Evolutionary conservation across 116 monocot genomes (phyloP).

Genomic region (Dioscorea cayenensis): DNA sequence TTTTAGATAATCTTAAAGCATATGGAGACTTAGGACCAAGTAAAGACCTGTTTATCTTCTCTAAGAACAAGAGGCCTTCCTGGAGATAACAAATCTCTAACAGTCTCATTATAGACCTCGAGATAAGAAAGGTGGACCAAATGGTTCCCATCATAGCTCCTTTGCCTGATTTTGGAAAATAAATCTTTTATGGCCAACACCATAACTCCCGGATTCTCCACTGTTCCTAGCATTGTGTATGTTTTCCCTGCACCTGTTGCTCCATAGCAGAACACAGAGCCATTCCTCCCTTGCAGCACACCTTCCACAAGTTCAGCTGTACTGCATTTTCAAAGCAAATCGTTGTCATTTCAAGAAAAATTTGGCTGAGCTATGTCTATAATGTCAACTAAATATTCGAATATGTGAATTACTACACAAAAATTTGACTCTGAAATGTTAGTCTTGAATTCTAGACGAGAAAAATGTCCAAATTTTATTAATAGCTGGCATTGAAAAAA

Average conservation of each 20-base stretch:
- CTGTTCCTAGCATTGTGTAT: constrained; percentile 90
- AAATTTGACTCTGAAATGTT: too few species aligned
- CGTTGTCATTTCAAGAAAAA: background rate
- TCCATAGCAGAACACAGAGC: constrained; percentile 94
- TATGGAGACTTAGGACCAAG: background rate
- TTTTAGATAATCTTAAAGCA: background rate
- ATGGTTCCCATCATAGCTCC: constrained; percentile 71
- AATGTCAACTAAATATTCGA: too few species aligned
- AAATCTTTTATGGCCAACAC: constrained; percentile 94
- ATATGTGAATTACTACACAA: too few species aligned
- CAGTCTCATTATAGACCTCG: constrained; percentile 95
- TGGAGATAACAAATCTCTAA: constrained; percentile 86
- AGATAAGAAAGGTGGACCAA: constrained; percentile 83
- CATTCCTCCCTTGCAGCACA: constrained; percentile 86
- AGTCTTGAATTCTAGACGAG: too few species aligned
- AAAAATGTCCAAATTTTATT: too few species aligned
- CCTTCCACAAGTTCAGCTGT: constrained; percentile 77
- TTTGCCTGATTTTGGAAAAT: constrained; percentile 77
- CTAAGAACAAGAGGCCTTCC: constrained; percentile 80
- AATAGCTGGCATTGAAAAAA: too few species aligned
- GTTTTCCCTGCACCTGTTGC: constrained; percentile 97
- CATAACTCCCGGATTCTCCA: constrained; percentile 90
- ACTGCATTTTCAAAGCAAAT: constrained; percentile 29
- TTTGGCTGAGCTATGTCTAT: too few species aligned
- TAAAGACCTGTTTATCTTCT: constrained; percentile 85